A percentile compares a stretch with the other conserved stretches of the same genome.
These are phyloP conservation scores for Sabuloglossum arenarium DNA, from an alignment of 495 filamentous ascomycete species.

Conservation along the genomic window DNA sequence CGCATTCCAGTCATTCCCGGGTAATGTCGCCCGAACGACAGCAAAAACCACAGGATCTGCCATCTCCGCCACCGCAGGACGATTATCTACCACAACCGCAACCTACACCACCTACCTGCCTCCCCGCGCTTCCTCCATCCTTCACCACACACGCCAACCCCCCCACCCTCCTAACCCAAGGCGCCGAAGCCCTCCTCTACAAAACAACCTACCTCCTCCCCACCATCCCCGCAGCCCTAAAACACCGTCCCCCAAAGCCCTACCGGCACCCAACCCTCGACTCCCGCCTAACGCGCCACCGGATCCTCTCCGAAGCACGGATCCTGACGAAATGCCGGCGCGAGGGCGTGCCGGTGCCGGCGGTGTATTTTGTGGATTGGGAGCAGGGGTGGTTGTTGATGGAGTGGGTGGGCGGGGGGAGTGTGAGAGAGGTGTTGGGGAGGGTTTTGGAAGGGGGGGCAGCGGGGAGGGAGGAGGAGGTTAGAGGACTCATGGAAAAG, in stretches of 20 bases:
- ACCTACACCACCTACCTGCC: not conserved
- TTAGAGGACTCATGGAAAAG: conserved; percentile 39
- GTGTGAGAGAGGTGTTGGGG: conserved; percentile 43
- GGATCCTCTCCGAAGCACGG: conserved; percentile 71
- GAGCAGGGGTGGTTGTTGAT: conserved; percentile 53
- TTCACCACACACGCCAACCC: not conserved
- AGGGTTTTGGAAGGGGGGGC: too few relatives aligned
- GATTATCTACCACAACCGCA: not conserved
- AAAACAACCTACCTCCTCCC: conserved; percentile 58
- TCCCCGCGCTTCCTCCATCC: not conserved
- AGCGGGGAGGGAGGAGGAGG: conserved; percentile 24
- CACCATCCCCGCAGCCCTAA: conserved; percentile 53
- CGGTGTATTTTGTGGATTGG: conserved; percentile 53
- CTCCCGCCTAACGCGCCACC: conserved; percentile 61
- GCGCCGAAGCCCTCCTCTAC: conserved; percentile 91
- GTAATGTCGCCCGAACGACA: not conserved
- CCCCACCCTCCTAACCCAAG: conserved; percentile 48
- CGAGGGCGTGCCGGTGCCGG: conserved; percentile 62
- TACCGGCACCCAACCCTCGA: conserved; percentile 90
- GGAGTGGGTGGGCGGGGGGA: conserved; percentile 72
- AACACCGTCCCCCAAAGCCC: conserved; percentile 79
- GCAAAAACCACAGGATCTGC: not conserved
- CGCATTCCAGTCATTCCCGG: too few relatives aligned
- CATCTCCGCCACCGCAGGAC: not conserved
- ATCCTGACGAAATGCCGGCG: conserved; percentile 52